A percentile compares a stretch with the other conserved stretches of the same genome.
Evolutionary conservation across 805 yeast genomes (phyloP).

Genomic region (Pichia membranifaciens): DNA sequence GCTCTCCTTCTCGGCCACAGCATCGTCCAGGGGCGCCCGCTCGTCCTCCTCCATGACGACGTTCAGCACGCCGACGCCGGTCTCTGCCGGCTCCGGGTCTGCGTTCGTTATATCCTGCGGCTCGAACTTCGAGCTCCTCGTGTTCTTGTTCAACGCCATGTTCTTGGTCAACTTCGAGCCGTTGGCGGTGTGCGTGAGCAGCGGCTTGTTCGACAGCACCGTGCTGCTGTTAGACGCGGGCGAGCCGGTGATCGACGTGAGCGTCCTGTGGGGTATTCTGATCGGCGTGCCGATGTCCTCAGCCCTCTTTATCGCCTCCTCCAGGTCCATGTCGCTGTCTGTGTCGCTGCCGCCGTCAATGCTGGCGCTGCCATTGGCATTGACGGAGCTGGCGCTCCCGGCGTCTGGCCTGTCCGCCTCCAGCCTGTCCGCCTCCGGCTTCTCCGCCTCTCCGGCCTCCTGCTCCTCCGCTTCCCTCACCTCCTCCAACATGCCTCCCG

Average conservation of each 20-base stretch:
- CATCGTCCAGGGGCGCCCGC: no score
- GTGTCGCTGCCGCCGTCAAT: constrained; percentile 3
- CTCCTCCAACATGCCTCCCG: no score
- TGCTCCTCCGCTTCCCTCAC: no score
- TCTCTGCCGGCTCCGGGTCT: no score
- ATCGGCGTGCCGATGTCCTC: constrained; percentile 29
- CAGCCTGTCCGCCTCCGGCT: no score
- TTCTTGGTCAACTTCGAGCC: constrained; percentile 22
- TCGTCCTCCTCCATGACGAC: background rate
- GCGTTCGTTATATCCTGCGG: constrained; percentile 13
- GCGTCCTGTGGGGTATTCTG: constrained; percentile 15
- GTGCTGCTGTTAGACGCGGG: constrained; percentile 9
- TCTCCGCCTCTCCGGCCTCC: no score
- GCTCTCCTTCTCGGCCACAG: no score
- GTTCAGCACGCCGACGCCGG: no score
- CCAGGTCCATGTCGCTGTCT: constrained; percentile 19
- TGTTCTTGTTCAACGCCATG: constrained; percentile 23
- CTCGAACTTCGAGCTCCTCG: constrained; percentile 15
- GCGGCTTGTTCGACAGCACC: background rate
- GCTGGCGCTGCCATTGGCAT: no score
- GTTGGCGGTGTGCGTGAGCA: background rate
- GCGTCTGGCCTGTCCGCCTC: no score
- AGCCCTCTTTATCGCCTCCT: constrained; percentile 28
- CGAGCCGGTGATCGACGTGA: constrained; percentile 18
- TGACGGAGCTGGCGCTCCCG: no score